Percentiles rank a stretch among this genome's conserved stretches.
Conservation (phyloP, 2,329 filamentous ascomycete species). For the Xylaria sp. region DNA sequence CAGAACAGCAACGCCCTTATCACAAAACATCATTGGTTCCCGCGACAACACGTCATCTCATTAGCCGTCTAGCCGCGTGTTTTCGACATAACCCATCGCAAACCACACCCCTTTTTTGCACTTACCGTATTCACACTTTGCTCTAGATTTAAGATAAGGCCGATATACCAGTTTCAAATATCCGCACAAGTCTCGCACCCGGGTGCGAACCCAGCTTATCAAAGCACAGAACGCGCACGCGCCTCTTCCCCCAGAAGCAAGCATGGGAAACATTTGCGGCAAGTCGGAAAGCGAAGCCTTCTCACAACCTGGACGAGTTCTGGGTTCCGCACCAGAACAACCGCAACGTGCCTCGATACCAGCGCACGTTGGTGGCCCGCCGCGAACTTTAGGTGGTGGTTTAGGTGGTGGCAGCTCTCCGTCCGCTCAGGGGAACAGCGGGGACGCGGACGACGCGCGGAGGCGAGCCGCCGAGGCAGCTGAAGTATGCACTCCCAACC, state of each 20-base stretch:
- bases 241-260: not conserved
- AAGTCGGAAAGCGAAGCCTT: slow-evolving; percentile 76
- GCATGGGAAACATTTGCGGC: slow-evolving; percentile 89
- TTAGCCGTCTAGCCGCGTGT: slow-evolving; percentile 1
- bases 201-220: not conserved
- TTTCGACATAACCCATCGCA: not conserved
- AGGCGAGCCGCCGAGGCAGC: slow-evolving; percentile 82
- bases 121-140: not conserved
- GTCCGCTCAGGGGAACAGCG: slow-evolving; percentile 25
- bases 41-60: not conserved
- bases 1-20: not conserved
- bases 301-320: slow-evolving; percentile 75
- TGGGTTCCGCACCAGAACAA: slow-evolving; percentile 67
- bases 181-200: too few species aligned
- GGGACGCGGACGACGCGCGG: slow-evolving; percentile 66
- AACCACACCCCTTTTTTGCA: not conserved
- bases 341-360: slow-evolving; percentile 63
- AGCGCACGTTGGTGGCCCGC: slow-evolving; percentile 63
- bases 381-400: slow-evolving; percentile 72
- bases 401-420: slow-evolving; percentile 66
- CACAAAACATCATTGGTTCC: not conserved
- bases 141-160: not conserved
- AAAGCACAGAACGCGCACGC: not conserved
- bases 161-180: not conserved
- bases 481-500: slow-evolving; percentile 68